A percentile compares a stretch with the other conserved stretches of the same genome.
Conservation (phyloP, 306 rosid genomes). For the Datisca glomerata region DNA sequence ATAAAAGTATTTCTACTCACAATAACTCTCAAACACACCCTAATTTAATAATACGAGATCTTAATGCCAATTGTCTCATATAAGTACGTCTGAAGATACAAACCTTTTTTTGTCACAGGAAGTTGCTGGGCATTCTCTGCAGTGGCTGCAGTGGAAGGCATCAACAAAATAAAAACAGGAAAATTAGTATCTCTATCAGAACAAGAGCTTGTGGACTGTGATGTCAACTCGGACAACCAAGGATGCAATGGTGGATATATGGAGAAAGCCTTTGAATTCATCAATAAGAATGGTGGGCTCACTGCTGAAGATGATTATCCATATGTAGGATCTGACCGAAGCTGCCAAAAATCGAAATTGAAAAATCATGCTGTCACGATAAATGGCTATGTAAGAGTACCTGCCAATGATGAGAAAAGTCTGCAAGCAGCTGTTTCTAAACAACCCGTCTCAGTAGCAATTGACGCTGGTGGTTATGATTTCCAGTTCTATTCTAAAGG, state of each 20-base stretch:
- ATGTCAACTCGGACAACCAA: conserved; percentile 26
- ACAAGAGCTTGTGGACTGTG: conserved; percentile 66
- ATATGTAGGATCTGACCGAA: conserved; percentile 26
- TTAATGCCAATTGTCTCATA: too few relatives aligned
- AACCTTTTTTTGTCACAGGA: too few relatives aligned
- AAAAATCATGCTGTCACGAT: conserved; percentile 18
- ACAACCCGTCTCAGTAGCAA: conserved; percentile 61
- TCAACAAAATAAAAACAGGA: conserved; percentile 50
- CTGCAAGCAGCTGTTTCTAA: conserved; percentile 46
- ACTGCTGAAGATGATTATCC: conserved; percentile 38
- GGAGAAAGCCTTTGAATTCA: conserved; percentile 48
- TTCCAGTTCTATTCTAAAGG: conserved; percentile 57
- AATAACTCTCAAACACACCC: too few relatives aligned
- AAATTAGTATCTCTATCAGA: conserved; percentile 49
- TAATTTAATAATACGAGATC: too few relatives aligned
- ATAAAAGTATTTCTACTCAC: too few relatives aligned
- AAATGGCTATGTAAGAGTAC: conserved; percentile 41
- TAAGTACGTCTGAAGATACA: too few relatives aligned
- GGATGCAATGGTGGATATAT: conserved; percentile 65
- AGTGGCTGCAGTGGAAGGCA: conserved; percentile 73
- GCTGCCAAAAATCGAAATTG: conserved; percentile 23
- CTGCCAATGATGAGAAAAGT: conserved; percentile 32
- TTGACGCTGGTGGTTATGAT: conserved; percentile 36
- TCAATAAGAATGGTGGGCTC: conserved; percentile 29
- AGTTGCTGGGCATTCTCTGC: conserved; percentile 86